Percentiles rank a stretch among this genome's conserved stretches.
These are phyloP conservation scores for Mortierella sp. DNA, from an alignment of 371 early-diverging fungal genomes.

Conservation along the genomic window DNA sequence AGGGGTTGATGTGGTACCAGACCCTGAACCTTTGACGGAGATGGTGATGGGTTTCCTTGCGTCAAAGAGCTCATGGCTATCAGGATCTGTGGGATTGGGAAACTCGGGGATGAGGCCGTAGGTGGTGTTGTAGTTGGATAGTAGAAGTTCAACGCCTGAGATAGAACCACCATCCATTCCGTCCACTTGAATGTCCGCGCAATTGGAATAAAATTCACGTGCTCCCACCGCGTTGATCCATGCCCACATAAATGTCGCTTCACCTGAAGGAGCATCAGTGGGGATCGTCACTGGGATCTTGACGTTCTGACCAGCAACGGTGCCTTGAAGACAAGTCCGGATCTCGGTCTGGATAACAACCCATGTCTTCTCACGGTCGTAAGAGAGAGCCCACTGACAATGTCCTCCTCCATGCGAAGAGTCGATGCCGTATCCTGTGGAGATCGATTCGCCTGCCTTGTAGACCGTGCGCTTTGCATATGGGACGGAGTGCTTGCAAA, in stretches of 20 bases:
- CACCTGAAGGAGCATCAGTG: slow-evolving; percentile 59
- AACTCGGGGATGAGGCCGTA: slow-evolving; percentile 22
- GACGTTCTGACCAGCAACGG: background rate
- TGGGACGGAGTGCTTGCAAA: slow-evolving; percentile 18
- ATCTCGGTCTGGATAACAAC: slow-evolving; percentile 68
- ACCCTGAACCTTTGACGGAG: background rate
- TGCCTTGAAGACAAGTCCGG: slow-evolving; percentile 58
- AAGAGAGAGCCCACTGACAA: slow-evolving; percentile 77
- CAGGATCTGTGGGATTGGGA: background rate
- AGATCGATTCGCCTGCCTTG: slow-evolving; percentile 45
- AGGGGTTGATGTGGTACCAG: background rate
- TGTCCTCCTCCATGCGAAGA: slow-evolving; percentile 70
- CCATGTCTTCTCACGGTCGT: slow-evolving; percentile 71
- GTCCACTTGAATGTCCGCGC: slow-evolving; percentile 71
- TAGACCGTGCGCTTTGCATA: slow-evolving; percentile 12
- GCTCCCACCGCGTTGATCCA: slow-evolving; percentile 71
- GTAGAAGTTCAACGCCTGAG: slow-evolving; percentile 21
- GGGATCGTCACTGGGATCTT: slow-evolving; percentile 63
- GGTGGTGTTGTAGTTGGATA: slow-evolving; percentile 25
- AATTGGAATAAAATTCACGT: slow-evolving; percentile 80
- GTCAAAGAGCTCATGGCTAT: slow-evolving; percentile 8
- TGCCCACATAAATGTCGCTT: slow-evolving; percentile 49
- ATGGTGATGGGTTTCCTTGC: slow-evolving; percentile 21
- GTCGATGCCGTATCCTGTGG: slow-evolving; percentile 29
- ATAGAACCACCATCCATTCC: slow-evolving; percentile 34